Evolutionary conservation across 2,329 filamentous ascomycete genomes (phyloP).

Genomic region (Colletotrichum costaricense): DNA sequence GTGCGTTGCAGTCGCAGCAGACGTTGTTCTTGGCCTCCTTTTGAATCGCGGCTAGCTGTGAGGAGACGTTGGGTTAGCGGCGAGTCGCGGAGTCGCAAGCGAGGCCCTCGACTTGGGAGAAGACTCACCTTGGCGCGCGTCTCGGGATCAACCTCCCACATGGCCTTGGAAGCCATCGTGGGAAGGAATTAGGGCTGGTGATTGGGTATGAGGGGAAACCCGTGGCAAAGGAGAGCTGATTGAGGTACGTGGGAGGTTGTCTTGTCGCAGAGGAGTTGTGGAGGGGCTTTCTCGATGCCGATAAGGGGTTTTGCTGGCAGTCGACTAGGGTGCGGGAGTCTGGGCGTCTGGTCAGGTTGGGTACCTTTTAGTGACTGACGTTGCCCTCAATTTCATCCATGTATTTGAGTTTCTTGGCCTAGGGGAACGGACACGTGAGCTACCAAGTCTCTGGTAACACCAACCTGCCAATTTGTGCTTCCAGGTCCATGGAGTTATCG

Average conservation of each 20-base stretch:
- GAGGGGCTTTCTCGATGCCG: conserved; percentile 30
- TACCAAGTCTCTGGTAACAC: neutral
- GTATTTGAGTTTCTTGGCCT: neutral
- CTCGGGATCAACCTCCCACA: conserved; percentile 99
- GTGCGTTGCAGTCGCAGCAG: conserved; percentile 96
- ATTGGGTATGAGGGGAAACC: conserved; percentile 1
- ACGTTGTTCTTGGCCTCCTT: conserved; percentile 89
- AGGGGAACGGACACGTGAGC: conserved; percentile 1
- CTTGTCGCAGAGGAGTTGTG: conserved; percentile 33
- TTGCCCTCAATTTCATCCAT: conserved; percentile 20
- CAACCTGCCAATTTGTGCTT: neutral
- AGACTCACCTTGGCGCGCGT: conserved; percentile 86
- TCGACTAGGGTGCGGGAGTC: conserved; percentile 20
- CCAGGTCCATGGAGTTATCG: neutral
- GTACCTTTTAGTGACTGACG: conserved; percentile 9
- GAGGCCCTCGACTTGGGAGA: neutral
- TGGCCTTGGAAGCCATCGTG: conserved; percentile 76
- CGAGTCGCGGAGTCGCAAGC: conserved; percentile 9
- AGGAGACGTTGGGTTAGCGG: conserved; percentile 26
- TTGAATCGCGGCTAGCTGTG: conserved; percentile 87
- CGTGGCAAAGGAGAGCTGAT: neutral
- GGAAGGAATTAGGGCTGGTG: conserved; percentile 14
- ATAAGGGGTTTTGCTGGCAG: conserved; percentile 31
- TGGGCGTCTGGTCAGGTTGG: conserved; percentile 13
- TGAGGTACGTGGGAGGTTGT: conserved; percentile 19